These are phyloP conservation scores for Leccinum idahoense DNA, from an alignment of 1,284 basidiomycete species.

Conservation along the genomic window DNA sequence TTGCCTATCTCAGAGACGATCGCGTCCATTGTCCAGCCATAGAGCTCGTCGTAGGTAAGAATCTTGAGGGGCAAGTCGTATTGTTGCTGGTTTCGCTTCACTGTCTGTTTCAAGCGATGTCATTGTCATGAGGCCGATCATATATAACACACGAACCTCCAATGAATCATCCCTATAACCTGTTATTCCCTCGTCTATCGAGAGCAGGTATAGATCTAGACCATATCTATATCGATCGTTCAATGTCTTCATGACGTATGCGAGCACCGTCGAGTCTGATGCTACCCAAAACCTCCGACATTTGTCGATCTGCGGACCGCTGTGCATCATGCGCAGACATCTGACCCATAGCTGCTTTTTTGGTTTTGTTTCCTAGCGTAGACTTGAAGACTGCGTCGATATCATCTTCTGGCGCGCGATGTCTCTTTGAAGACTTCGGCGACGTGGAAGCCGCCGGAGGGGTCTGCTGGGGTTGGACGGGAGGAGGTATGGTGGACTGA, in stretches of 20 bases:
- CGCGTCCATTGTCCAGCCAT: constrained; percentile 99
- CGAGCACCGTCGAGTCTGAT: constrained; percentile 94
- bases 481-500: constrained; percentile 3
- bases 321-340: constrained; percentile 8
- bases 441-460: neutral
- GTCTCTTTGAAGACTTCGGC: constrained; percentile 27
- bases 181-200: constrained; percentile 98
- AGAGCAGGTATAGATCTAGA: constrained; percentile 87
- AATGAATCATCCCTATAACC: constrained; percentile 97
- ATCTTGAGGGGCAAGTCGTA: constrained; percentile 96
- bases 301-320: constrained; percentile 20
- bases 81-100: constrained; percentile 95
- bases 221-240: constrained; percentile 95
- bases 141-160: constrained; percentile 55
- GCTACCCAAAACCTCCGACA: constrained; percentile 30
- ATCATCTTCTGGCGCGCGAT: constrained; percentile 43
- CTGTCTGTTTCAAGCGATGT: constrained; percentile 59
- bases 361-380: constrained; percentile 52
- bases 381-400: constrained; percentile 68
- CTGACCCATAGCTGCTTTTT: constrained; percentile 34
- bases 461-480: constrained; percentile 1
- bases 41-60: constrained; percentile 91
- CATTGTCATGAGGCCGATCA: neutral
- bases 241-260: constrained; percentile 93
- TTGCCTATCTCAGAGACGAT: constrained; percentile 93